Evolutionary conservation across 2,329 filamentous ascomycete species (phyloP), one percentile per base, ranked within the genome.

Genomic region (Berkeleyomyces rouxiae): DNA sequence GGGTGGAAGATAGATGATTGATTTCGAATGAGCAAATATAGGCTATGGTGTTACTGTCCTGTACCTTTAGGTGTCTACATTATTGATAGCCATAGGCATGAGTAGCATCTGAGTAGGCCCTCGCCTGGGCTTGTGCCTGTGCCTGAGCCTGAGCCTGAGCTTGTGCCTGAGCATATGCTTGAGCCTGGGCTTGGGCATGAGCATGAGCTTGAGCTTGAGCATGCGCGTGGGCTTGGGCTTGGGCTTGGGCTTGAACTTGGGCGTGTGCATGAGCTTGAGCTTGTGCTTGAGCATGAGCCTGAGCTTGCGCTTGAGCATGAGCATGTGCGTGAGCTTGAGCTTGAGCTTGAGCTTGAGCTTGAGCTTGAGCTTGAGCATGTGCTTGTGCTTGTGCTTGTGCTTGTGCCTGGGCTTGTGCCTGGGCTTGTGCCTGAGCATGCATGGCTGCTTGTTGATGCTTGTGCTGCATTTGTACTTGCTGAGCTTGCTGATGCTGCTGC

Each of bases 401-500:
- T 3, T 64, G 63, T 13, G 61, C 61, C 1, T 59, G 51, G 3
- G 53, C 61, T 40, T 61, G 59, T 1, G 59, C 59, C 2, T 61
- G 75, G 42, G 73, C 70, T 63, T 77, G 76, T 40, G 67, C 70
- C 59, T 72, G 72, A 59, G 72, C 70, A 63, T 78, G 76, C 11
- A 74, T 71, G 65, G 78, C 76, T 66, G 77, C 59, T n/a, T 59
- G 58, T 68, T 40, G 71, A 70, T 63, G 76, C 59, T 46, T 51
- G 39, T 58, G 61, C 37, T 57, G 49, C 61, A 59, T 43, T 37
- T 63, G 62, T 3, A 31, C 53, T n/a, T 62, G 62, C n/a, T 63
- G 63, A 4, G 49, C 58, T 44, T 73, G 69, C 36, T 70, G 69
- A 44, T 71, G 75, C 47, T 76, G 74, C 59, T 80, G 78, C 63